Conservation (phyloP, 129 eudicot genomes). For the Smallanthus sonchifolius region DNA sequence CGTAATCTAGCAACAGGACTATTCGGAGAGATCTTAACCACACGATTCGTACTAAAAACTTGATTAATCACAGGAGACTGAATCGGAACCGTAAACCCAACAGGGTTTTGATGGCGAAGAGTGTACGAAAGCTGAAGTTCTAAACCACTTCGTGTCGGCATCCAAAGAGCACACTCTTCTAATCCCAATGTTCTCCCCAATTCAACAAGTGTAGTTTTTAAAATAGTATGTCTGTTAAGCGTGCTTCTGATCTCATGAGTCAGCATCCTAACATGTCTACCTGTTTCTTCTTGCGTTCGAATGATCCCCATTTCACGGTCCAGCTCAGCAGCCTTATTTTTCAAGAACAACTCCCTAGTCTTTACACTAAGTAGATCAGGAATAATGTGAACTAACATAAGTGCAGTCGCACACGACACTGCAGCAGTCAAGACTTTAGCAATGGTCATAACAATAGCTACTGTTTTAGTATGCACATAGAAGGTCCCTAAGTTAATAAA, state of each 20-base stretch:
- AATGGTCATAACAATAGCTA: constrained; percentile 80
- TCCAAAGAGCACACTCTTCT: constrained; percentile 99
- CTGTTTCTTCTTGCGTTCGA: constrained; percentile 95
- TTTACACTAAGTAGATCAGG: constrained; percentile 91
- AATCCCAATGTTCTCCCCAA: constrained; percentile 87
- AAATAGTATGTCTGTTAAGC: constrained; percentile 86
- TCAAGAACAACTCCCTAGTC: constrained; percentile 84
- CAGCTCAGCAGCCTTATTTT: constrained; percentile 91
- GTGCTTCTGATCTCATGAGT: constrained; percentile 99
- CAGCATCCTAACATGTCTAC: constrained; percentile 92
- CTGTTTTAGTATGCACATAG: constrained; percentile 62
- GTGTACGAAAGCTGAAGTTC: constrained; percentile 91
- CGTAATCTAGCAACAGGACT: constrained; percentile 89
- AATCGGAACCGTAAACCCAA: constrained; percentile 80
- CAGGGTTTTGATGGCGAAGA: constrained; percentile 82
- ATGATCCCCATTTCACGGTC: constrained; percentile 96
- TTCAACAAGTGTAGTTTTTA: constrained; percentile 90
- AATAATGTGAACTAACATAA: constrained; percentile 84
- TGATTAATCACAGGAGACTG: constrained; percentile 87
- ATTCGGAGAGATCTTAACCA: constrained; percentile 75
- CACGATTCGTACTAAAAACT: constrained; percentile 76
- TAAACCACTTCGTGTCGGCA: constrained; percentile 89
- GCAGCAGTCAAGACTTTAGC: constrained; percentile 77
- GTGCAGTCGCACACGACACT: constrained; percentile 92
- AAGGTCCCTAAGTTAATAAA: constrained; percentile 90